These are phyloP conservation scores for Murraya paniculata DNA, from an alignment of 345 rosid genomes.

Conservation along the genomic window DNA sequence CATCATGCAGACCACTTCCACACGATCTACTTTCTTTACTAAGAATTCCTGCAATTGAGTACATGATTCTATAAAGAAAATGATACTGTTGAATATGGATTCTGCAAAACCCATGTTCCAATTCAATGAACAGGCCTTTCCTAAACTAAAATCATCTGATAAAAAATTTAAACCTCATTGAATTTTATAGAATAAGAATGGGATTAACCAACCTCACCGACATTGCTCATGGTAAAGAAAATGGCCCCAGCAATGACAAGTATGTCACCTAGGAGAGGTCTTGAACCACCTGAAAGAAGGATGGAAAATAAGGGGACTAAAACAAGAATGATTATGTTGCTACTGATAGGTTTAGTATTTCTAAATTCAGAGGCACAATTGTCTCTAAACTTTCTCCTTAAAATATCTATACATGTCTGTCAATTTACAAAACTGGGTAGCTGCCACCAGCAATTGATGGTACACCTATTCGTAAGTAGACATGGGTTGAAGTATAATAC, in stretches of 20 bases:
- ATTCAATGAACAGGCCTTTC: no score
- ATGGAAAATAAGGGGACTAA: background rate
- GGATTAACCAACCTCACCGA: constrained; percentile 30
- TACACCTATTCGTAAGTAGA: background rate
- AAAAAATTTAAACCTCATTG: no score
- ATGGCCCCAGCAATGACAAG: constrained; percentile 14
- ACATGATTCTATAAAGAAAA: background rate
- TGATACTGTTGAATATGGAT: background rate
- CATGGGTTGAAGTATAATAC: background rate
- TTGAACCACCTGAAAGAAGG: constrained; percentile 17
- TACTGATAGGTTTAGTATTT: background rate
- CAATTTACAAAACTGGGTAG: background rate
- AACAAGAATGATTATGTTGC: background rate
- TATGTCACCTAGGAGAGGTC: constrained; percentile 6
- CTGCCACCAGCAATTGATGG: background rate
- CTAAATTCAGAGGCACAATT: no score
- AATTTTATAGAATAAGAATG: background rate
- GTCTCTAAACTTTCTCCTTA: no score
- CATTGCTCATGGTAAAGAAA: constrained; percentile 18
- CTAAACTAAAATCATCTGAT: no score
- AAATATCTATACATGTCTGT: no score
- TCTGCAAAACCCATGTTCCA: no score
- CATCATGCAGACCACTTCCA: constrained; percentile 54
- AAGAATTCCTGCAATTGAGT: constrained; percentile 49
- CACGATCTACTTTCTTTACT: constrained; percentile 47